A percentile compares a stretch with the other conserved stretches of the same genome.
Evolutionary conservation across 495 filamentous ascomycete species (phyloP).

Genomic region (Corynascus novoguineensis): DNA sequence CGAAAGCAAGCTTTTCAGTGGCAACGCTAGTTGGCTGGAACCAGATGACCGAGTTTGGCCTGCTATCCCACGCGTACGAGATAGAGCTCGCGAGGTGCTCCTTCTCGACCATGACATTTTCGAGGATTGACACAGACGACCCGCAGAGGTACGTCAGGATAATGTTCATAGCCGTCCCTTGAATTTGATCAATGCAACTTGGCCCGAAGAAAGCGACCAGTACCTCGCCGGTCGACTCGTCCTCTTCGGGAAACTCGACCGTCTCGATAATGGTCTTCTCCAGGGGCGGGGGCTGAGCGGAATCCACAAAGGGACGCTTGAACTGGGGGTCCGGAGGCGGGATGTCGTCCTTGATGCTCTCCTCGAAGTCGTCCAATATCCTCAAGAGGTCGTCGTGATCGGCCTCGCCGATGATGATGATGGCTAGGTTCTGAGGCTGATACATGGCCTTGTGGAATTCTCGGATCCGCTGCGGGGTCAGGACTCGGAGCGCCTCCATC

Average conservation of each 20-base stretch:
- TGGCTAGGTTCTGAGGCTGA: constrained; percentile 89
- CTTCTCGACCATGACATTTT: constrained; percentile 88
- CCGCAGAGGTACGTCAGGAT: constrained; percentile 80
- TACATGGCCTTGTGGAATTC: constrained; percentile 96
- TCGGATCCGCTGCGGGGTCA: constrained; percentile 85
- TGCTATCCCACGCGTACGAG: constrained; percentile 64
- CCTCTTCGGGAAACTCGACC: constrained; percentile 93
- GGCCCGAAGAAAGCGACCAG: constrained; percentile 81
- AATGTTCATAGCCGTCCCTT: constrained; percentile 65
- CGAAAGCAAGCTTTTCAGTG: constrained; percentile 74
- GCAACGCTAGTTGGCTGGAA: constrained; percentile 79
- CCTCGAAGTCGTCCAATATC: constrained; percentile 83
- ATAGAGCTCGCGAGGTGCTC: constrained; percentile 86
- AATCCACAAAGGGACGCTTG: constrained; percentile 84
- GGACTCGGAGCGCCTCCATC: constrained; percentile 81
- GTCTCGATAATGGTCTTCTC: constrained; percentile 63
- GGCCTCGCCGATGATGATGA: constrained; percentile 84
- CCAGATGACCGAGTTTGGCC: constrained; percentile 77
- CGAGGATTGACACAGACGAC: constrained; percentile 85
- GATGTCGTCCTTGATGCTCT: constrained; percentile 74
- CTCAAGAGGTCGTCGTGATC: constrained; percentile 73
- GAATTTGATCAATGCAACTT: constrained; percentile 57
- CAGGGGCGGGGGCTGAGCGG: constrained; percentile 65
- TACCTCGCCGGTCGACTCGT: constrained; percentile 86
- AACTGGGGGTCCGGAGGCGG: constrained; percentile 69